Conservation (phyloP, 345 rosid species). For the Fremontodendron californicum region DNA sequence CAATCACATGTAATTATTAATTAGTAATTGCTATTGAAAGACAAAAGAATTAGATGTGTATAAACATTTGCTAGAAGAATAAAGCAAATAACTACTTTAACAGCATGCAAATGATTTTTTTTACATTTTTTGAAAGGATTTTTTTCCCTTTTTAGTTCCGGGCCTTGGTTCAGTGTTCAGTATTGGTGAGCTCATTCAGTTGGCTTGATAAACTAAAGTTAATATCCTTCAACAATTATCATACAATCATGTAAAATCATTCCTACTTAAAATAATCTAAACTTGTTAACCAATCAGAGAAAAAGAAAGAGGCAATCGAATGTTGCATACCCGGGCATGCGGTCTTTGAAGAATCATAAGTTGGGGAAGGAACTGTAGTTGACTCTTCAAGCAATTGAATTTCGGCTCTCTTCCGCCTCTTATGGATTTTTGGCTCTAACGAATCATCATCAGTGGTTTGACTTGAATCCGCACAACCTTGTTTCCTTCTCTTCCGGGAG, state of each 20-base stretch:
- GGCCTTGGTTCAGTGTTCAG: background rate
- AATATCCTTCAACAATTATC: background rate
- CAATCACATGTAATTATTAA: no score
- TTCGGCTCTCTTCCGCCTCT: constrained; percentile 34
- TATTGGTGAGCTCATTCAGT: background rate
- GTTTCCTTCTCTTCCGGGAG: constrained; percentile 37
- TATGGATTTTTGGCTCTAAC: constrained; percentile 10
- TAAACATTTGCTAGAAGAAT: no score
- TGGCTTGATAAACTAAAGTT: background rate
- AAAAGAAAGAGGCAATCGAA: background rate
- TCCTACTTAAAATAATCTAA: background rate
- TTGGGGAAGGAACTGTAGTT: background rate
- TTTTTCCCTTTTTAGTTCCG: no score
- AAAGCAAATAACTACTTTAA: no score
- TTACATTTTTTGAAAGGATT: no score
- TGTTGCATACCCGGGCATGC: constrained; percentile 37
- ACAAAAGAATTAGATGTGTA: background rate
- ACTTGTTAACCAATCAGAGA: background rate
- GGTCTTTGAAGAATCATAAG: constrained; percentile 10
- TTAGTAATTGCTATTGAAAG: background rate
- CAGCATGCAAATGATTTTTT: no score
- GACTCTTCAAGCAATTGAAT: constrained; percentile 16
- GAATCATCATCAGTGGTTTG: constrained; percentile 22
- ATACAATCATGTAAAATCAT: background rate
- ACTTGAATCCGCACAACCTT: constrained; percentile 12